Conservation (phyloP, 2,329 filamentous ascomycete genomes). For the Fusarium bulbicola region DNA sequence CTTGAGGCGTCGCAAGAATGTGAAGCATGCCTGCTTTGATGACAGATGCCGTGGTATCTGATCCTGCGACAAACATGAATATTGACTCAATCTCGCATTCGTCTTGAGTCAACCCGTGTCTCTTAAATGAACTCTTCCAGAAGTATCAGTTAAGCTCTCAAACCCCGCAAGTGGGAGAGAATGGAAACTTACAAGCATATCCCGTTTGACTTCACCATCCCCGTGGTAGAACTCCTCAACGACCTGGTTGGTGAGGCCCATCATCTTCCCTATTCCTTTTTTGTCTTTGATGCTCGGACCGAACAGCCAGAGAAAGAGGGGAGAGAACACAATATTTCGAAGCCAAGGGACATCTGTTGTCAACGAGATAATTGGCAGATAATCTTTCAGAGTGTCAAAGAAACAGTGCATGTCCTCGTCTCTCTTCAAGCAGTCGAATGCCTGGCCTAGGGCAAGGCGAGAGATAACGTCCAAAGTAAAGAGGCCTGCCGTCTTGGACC, state of each 20-base stretch:
- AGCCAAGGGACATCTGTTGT: not conserved
- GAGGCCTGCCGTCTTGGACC: not conserved
- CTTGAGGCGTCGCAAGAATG: not conserved
- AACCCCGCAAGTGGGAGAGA: fast-evolving
- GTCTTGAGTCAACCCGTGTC: not conserved
- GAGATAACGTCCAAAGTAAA: not conserved
- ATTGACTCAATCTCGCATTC: not conserved
- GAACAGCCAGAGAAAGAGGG: not conserved
- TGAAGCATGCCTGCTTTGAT: not conserved
- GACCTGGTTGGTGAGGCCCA: not conserved
- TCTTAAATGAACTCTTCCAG: not conserved
- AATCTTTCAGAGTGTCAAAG: not conserved
- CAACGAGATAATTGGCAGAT: not conserved
- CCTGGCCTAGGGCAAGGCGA: not conserved
- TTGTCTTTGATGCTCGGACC: not conserved
- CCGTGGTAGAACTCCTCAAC: not conserved
- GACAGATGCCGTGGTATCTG: not conserved
- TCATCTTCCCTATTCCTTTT: not conserved
- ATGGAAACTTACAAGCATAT: not conserved
- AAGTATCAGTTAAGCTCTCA: not conserved
- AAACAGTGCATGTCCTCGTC: not conserved
- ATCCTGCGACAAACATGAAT: not conserved
- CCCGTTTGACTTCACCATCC: not conserved
- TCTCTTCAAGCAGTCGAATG: not conserved
- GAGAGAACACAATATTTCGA: not conserved